phyloP scores from a whole-genome alignment of 2,329 filamentous ascomycete genomes.

The Aureobasidium sp. region DNA sequence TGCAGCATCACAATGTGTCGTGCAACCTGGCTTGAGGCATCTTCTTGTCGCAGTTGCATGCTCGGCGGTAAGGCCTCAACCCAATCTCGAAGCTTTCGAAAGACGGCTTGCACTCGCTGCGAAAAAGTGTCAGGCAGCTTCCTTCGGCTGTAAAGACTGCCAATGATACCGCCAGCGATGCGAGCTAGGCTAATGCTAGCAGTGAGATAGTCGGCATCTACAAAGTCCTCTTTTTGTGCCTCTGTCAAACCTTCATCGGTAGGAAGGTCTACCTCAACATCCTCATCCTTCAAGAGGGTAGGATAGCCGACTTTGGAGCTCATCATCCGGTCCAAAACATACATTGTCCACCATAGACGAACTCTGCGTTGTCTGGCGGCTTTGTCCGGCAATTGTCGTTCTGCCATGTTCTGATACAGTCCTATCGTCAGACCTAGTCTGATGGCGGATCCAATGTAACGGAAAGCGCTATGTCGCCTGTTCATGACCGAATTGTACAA shows the following conservation, averaged over 20 bases:
- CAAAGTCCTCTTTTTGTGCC: conserved; percentile 23
- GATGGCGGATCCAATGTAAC: conserved; percentile 37
- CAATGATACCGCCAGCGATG: conserved; percentile 22
- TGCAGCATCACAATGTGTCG: conserved; percentile 29
- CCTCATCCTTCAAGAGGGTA: conserved; percentile 25
- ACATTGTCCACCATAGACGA: conserved; percentile 29
- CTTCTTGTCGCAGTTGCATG: conserved; percentile 25
- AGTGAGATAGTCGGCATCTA: conserved; percentile 30
- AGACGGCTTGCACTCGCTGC: conserved; percentile 29
- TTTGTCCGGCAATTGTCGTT: conserved; percentile 33
- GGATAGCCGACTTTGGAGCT: conserved; percentile 28
- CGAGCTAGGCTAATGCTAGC: conserved; percentile 34
- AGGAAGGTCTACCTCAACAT: conserved; percentile 35
- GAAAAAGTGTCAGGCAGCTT: conserved; percentile 25
- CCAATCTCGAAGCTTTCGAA: conserved; percentile 31
- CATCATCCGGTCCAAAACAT: conserved; percentile 27
- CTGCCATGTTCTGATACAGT: conserved; percentile 32
- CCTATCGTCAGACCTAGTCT: conserved; percentile 38
- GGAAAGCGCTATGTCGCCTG: conserved; percentile 36
- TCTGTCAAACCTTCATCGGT: conserved; percentile 27
- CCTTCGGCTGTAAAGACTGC: conserved; percentile 17
- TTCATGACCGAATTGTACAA: conserved; percentile 39
- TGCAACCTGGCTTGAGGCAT: conserved; percentile 16
- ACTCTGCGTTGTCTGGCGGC: conserved; percentile 25
- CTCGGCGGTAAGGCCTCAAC: conserved; percentile 28